Percentiles rank a stretch among this genome's conserved stretches.
Evolutionary conservation across 2,329 filamentous ascomycete genomes (phyloP).

Genomic region (Lomentospora prolificans): DNA sequence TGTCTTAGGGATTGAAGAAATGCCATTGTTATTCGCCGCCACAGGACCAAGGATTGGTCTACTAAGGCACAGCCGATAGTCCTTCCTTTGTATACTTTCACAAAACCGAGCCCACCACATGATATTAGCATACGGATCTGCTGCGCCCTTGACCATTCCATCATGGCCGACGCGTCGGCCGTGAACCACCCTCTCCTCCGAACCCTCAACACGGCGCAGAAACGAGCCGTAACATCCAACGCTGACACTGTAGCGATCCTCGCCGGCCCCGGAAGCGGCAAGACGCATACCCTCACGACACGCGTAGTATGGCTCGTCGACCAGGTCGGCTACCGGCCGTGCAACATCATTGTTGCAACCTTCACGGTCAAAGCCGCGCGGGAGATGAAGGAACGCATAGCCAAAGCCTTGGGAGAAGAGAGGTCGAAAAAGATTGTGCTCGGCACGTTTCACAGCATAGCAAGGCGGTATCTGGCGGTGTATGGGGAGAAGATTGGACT

Average conservation of each 20-base stretch:
- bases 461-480: constrained; percentile 68
- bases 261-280: constrained; percentile 64
- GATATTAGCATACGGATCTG: neutral
- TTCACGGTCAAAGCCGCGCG: constrained; percentile 92
- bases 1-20: no score
- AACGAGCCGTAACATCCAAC: constrained; percentile 43
- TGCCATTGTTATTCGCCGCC: no score
- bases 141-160: neutral
- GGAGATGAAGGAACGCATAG: constrained; percentile 88
- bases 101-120: no score
- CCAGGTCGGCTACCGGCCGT: constrained; percentile 60
- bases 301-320: constrained; percentile 83
- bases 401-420: constrained; percentile 67
- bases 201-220: constrained; percentile 45
- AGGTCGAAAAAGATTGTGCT: constrained; percentile 69
- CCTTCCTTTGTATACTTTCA: no score
- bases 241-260: constrained; percentile 53
- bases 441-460: constrained; percentile 92
- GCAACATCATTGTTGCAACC: constrained; percentile 88
- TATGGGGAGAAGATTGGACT: constrained; percentile 83
- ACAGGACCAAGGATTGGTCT: no score
- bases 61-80: no score
- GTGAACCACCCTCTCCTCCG: constrained; percentile 27
- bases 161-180: constrained; percentile 4
- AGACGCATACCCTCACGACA: constrained; percentile 90